Percentiles rank a stretch among this genome's conserved stretches.
Conservation (phyloP, 1,284 basidiomycete genomes). For the Rhizoctonia solani region DNA sequence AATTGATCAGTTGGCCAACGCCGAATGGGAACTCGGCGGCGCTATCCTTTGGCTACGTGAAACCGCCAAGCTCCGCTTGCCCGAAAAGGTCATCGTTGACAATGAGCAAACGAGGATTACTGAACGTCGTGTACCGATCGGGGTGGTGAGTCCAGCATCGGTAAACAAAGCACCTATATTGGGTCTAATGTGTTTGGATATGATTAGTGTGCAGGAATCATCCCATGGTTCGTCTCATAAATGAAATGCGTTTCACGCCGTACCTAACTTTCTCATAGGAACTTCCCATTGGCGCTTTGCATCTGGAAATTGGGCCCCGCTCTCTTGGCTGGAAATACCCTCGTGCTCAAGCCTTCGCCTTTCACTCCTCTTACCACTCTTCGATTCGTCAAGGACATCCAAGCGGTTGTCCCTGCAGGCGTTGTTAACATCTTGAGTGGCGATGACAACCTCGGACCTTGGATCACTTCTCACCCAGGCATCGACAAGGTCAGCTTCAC, state of each 20-base stretch:
- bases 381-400: conserved; percentile 51
- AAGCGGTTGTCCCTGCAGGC: conserved; percentile 80
- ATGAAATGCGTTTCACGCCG: neutral
- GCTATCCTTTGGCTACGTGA: conserved; percentile 13
- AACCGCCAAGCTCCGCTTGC: conserved; percentile 19
- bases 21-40: neutral
- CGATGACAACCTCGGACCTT: conserved; percentile 81
- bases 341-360: conserved; percentile 93
- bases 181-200: neutral
- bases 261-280: neutral
- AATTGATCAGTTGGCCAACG: neutral
- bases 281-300: conserved; percentile 2
- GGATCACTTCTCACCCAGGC: conserved; percentile 73
- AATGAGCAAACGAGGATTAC: conserved; percentile 6
- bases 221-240: conserved; percentile 9
- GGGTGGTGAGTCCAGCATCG: conserved; percentile 4
- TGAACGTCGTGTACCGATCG: conserved; percentile 20
- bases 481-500: conserved; percentile 69
- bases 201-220: conserved; percentile 15
- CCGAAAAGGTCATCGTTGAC: conserved; percentile 14
- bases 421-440: conserved; percentile 88
- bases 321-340: conserved; percentile 82
- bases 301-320: conserved; percentile 88
- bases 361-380: too few relatives aligned
- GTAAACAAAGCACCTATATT: neutral